These are phyloP conservation scores for Hibiscus trionum DNA, from an alignment of 345 rosid species.

Conservation along the genomic window DNA sequence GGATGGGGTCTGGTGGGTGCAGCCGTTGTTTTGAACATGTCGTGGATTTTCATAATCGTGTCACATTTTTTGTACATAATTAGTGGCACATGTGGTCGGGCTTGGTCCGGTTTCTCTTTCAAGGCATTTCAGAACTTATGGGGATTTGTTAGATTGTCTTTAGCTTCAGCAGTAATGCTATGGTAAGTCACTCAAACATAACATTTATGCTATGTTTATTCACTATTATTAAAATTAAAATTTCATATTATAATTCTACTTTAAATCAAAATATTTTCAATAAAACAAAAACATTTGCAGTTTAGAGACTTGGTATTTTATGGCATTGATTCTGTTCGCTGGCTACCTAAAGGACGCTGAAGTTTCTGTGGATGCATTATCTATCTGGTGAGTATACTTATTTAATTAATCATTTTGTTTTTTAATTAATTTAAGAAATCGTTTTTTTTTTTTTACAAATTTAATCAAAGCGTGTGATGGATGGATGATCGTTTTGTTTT, in stretches of 20 bases:
- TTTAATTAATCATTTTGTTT: neutral
- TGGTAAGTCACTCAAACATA: conserved; percentile 36
- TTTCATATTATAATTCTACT: no score
- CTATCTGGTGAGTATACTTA: neutral
- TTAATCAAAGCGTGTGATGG: no score
- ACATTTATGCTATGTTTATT: neutral
- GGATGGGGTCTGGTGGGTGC: conserved; percentile 73
- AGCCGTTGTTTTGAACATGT: conserved; percentile 54
- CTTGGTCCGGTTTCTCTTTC: conserved; percentile 78
- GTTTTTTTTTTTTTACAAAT: no score
- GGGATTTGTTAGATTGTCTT: conserved; percentile 61
- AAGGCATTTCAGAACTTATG: conserved; percentile 70
- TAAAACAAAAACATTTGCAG: conserved; percentile 24
- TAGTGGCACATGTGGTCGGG: conserved; percentile 65
- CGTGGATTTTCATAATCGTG: conserved; percentile 61
- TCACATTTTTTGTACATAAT: conserved; percentile 53
- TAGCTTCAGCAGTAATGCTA: conserved; percentile 90
- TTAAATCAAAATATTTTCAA: no score
- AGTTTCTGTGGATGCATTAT: neutral
- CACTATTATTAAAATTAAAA: no score
- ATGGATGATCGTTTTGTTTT: no score
- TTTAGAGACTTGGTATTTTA: conserved; percentile 78
- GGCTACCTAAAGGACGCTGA: conserved; percentile 23
- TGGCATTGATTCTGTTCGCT: conserved; percentile 72
- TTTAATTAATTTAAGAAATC: no score